Percentiles rank a stretch among this genome's conserved stretches.
These are phyloP conservation scores for Dryadomyces sulphureus DNA, from an alignment of 2,329 filamentous ascomycete species.

Conservation along the genomic window DNA sequence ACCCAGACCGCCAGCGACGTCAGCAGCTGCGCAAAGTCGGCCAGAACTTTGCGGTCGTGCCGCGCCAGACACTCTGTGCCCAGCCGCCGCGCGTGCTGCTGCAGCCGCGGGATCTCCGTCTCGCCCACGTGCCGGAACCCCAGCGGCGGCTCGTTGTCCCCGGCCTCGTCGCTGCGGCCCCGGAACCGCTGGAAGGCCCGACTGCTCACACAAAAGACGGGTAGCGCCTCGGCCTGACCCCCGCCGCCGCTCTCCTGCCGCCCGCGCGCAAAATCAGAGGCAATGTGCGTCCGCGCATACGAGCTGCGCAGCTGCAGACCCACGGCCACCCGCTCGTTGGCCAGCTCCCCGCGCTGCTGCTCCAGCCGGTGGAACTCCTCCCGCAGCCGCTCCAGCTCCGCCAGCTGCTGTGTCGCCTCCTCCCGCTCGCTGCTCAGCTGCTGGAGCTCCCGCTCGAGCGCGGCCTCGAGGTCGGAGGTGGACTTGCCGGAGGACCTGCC, in stretches of 20 bases:
- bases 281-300: slow-evolving; percentile 38
- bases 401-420: slow-evolving; percentile 13
- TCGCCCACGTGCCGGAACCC: slow-evolving; percentile 38
- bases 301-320: slow-evolving; percentile 42
- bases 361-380: not conserved
- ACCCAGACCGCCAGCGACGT: slow-evolving; percentile 5
- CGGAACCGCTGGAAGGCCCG: slow-evolving; percentile 48
- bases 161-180: slow-evolving; percentile 33
- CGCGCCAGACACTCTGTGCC: slow-evolving; percentile 23
- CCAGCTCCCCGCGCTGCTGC: not conserved
- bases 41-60: slow-evolving; percentile 31
- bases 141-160: not conserved
- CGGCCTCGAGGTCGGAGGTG: not conserved
- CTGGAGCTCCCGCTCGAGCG: slow-evolving; percentile 18
- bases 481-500: no score
- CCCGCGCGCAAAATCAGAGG: slow-evolving; percentile 42
- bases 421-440: not conserved
- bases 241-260: slow-evolving; percentile 44
- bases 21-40: slow-evolving; percentile 20
- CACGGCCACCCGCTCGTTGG: slow-evolving; percentile 17
- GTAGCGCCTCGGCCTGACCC: slow-evolving; percentile 39
- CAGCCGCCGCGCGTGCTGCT: slow-evolving; percentile 41
- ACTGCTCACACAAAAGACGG: slow-evolving; percentile 51
- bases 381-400: slow-evolving; percentile 15
- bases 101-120: slow-evolving; percentile 44